Evolutionary conservation across 2,329 filamentous ascomycete genomes (phyloP).

Genomic region (Cladosporium sp.): DNA sequence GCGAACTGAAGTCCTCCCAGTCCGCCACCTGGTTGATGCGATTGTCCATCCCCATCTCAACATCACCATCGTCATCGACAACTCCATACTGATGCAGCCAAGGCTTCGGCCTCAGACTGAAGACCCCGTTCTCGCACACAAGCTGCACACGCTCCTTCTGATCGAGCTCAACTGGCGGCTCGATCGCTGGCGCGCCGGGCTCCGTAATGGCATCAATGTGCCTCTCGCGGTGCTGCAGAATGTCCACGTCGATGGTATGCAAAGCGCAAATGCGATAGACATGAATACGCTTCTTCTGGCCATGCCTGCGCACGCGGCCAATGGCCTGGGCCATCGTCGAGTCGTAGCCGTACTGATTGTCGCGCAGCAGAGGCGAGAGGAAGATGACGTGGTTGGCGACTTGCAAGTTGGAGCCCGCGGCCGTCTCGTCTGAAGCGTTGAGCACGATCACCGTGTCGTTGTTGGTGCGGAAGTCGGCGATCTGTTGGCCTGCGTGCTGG

Average conservation of each 20-base stretch:
- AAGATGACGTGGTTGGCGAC: conserved; percentile 64
- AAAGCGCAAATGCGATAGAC: conserved; percentile 77
- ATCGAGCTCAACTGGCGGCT: conserved; percentile 19
- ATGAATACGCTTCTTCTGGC: conserved; percentile 54
- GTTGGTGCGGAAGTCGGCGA: conserved; percentile 23
- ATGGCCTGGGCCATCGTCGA: conserved; percentile 60
- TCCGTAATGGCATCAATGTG: conserved; percentile 25
- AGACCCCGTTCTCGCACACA: conserved; percentile 23
- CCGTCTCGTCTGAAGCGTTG: conserved; percentile 52
- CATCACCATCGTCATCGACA: conserved; percentile 12
- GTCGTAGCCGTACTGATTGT: conserved; percentile 52
- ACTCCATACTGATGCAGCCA: conserved; percentile 24
- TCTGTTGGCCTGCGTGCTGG: conserved; percentile 18
- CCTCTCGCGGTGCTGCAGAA: conserved; percentile 41
- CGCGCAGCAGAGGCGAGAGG: conserved; percentile 50
- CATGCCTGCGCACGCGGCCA: conserved; percentile 55
- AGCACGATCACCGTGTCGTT: conserved; percentile 52
- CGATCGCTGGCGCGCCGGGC: conserved; percentile 14
- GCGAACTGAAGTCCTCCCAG: conserved; percentile 30
- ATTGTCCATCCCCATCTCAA: conserved; percentile 15
- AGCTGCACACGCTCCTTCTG: conserved; percentile 27
- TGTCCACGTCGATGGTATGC: conserved; percentile 54
- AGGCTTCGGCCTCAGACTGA: conserved; percentile 30
- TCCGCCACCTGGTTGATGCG: conserved; percentile 26
- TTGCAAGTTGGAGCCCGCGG: conserved; percentile 58